These are phyloP conservation scores for Sesbania bispinosa DNA, from an alignment of 306 rosid species.

Conservation along the genomic window DNA sequence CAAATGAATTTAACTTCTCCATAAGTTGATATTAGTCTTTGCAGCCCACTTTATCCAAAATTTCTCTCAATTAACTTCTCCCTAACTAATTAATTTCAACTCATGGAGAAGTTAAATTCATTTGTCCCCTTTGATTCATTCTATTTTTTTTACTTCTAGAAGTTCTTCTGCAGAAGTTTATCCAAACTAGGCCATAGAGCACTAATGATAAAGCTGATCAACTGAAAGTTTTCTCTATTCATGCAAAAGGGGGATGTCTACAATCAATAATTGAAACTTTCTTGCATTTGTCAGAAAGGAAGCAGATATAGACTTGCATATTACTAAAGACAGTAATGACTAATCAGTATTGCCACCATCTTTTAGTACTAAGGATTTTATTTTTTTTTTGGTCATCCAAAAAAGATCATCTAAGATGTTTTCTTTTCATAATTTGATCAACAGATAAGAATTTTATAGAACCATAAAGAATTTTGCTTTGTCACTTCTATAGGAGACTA, in stretches of 20 bases:
- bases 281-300: background rate
- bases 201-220: background rate
- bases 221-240: background rate
- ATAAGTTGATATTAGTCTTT: too few species aligned
- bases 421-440: constrained; percentile 16
- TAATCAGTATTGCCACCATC: background rate
- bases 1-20: too few species aligned
- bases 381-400: background rate
- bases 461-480: background rate
- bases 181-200: too few species aligned
- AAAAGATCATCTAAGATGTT: constrained; percentile 2
- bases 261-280: constrained; percentile 1
- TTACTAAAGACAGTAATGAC: background rate
- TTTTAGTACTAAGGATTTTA: background rate
- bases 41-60: too few species aligned
- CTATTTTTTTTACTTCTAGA: too few species aligned
- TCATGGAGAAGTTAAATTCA: too few species aligned
- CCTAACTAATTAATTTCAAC: too few species aligned
- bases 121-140: too few species aligned
- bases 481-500: background rate
- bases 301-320: background rate
- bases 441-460: background rate
- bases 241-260: constrained; percentile 2
- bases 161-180: too few species aligned
- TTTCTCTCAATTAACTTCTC: too few species aligned